Evolutionary conservation across 176 grass and related monocot genomes (phyloP), one percentile per base, ranked within the genome.

Genomic region (Cenchrus americanus): DNA sequence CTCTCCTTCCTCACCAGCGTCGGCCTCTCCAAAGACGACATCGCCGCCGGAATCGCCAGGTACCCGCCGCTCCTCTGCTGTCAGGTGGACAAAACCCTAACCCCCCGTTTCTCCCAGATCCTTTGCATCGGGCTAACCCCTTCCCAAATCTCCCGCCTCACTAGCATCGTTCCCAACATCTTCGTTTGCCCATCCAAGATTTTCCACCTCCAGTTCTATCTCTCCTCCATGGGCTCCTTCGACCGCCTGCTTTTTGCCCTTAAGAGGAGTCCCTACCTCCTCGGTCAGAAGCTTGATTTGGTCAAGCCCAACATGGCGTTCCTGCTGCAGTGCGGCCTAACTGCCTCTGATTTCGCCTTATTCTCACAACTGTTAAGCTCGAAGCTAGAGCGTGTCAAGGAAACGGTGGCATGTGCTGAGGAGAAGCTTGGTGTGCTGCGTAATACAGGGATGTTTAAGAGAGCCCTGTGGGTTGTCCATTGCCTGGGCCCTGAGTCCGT

Each of bases 21-120:
- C 11, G 66, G 89, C 30, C 8, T 91, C 17, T 14, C 40, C 12
- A 10, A 85, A 51, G 47, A 12, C 11, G 27, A 60, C 2, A 6
- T 91, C 46, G 75, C 60, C 11, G 1, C 46, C 49, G 47, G 21
- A 6, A 62, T 91, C 18, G 14, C 60, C 54, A 62, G 15, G 17
- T 22, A 51, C 22, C 59, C 78, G 10, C 0, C 17, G 27, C 2
- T 88, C 46, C 68, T 81, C 42, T 75, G 51, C 77, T 41, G 6
- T 53, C 15, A 6, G 1, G 64, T 82, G 14, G 76, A 55, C n/a
- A 44, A 67, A 27, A 69, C 69, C 74, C 90, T 86, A 58, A 18
- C 76, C 60, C 82, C 71, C 5, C 34, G 27, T 1, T 0, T 75
- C 70, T 79, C 41, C 23, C 23, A 50, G 14, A 69, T 90, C 23